Base-by-base conservation (phyloP, 2,329 filamentous ascomycete species). In the Uncinocarpus reesii region DNA sequence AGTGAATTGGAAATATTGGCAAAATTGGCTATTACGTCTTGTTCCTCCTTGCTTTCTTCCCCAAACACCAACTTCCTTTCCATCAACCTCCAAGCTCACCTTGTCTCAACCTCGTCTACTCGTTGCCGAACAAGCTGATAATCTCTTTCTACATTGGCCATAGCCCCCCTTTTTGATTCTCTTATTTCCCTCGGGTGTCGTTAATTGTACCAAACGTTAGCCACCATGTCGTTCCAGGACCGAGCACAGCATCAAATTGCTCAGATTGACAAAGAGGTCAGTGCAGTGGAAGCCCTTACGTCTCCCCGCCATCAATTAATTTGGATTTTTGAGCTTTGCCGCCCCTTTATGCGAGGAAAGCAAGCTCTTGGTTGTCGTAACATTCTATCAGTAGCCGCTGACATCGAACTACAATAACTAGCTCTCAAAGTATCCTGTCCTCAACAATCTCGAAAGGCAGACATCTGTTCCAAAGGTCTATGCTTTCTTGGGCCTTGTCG, bases 381-480 rank as follows among this genome's bases (percentile, higher is more conserved):
- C 11, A 24, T 28, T 23, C 21, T 29, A 3, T 29, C 20, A 16
- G 18, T 28, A 40, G 20, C 2, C 18, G 45, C 46, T 48, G 32
- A 43, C 46, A 3, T 37, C 16, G 29, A 23, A 7, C 7, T 20
- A 21, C 29, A 52, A n/a, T n/a, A n/a, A n/a, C n/a, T 63, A 82
- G 79, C 76, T 83, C 56, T 81, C 78, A 65, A 81, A 81, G 65
- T 82, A 82, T 69, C 76, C 75, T 57, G 64, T 73, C 60, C 77
- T 83, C 65, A 79, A 80, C 72, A 78, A 82, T 67, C 74, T 83
- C 57, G 79, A 83, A 72, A 74, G 77, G 66, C 79, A 82, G 68
- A 81, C 78, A 59, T 79, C 73, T 50, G 76, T 83, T 48, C 79
- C 79, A 57, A 83, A 83, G 70, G 79, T 80, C 66, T 83, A 83